These are phyloP conservation scores for Penicillium corylophilum DNA, from an alignment of 2,329 filamentous ascomycete genomes.

Conservation along the genomic window DNA sequence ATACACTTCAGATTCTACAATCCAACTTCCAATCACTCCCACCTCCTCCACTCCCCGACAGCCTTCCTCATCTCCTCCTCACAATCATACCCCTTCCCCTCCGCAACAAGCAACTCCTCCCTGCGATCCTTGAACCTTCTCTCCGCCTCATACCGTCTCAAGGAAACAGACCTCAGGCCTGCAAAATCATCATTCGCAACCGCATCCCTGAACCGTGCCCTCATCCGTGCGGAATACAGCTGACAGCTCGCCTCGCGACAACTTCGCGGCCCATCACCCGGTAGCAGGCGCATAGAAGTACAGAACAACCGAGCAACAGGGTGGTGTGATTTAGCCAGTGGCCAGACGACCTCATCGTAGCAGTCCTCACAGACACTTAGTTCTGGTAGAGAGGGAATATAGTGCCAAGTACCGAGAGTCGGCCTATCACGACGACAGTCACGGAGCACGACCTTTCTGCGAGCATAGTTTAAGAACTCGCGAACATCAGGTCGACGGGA, in stretches of 20 bases:
- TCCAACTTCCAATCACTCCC: conserved; percentile 42
- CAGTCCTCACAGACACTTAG: conserved; percentile 87
- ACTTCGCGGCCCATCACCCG: conserved; percentile 46
- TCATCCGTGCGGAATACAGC: conserved; percentile 78
- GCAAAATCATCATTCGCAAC: conserved; percentile 66
- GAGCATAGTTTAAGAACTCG: conserved; percentile 64
- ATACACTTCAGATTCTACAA: neutral
- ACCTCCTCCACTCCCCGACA: conserved; percentile 52
- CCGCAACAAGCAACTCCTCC: conserved; percentile 55
- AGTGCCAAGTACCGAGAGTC: conserved; percentile 70
- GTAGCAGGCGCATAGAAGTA: conserved; percentile 57
- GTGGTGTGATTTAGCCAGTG: conserved; percentile 56
- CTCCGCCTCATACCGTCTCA: conserved; percentile 59
- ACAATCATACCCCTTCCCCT: conserved; percentile 57
- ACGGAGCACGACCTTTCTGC: conserved; percentile 56
- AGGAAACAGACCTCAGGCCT: conserved; percentile 63
- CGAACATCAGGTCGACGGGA: conserved; percentile 53
- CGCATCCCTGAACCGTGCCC: conserved; percentile 67
- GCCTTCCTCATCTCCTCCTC: conserved; percentile 50
- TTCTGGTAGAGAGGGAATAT: conserved; percentile 70
- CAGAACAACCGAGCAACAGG: conserved; percentile 66
- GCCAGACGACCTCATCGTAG: conserved; percentile 75
- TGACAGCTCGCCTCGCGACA: conserved; percentile 61
- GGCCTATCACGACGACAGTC: conserved; percentile 68
- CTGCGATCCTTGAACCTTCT: conserved; percentile 58